Conservation (phyloP, 2,329 filamentous ascomycete genomes). For the Arthrobotrys sinensis region DNA sequence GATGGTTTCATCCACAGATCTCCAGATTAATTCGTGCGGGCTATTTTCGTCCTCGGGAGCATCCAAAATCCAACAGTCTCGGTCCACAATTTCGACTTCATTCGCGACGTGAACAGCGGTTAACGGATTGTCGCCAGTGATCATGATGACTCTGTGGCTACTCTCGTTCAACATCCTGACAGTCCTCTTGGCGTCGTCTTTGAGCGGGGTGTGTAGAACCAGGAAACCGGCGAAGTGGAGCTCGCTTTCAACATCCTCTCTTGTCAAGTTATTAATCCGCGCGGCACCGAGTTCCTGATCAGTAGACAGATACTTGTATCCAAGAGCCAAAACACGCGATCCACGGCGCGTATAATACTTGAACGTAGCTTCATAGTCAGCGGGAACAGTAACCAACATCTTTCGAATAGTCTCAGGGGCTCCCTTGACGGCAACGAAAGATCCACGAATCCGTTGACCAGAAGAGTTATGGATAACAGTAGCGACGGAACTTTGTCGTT, state of each 20-base stretch:
- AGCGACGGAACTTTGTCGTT: conserved; percentile 94
- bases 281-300: conserved; percentile 85
- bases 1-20: conserved; percentile 90
- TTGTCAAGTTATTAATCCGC: conserved; percentile 93
- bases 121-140: conserved; percentile 96
- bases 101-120: conserved; percentile 96
- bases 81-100: conserved; percentile 97
- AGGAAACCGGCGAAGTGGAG: conserved; percentile 94
- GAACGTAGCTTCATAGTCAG: conserved; percentile 96
- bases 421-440: conserved; percentile 95
- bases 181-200: conserved; percentile 93
- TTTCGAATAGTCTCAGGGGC: conserved; percentile 96
- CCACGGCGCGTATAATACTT: conserved; percentile 98
- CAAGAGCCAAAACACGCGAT: conserved; percentile 91
- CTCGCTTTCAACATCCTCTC: conserved; percentile 88
- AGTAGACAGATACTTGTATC: conserved; percentile 89
- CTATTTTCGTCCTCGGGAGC: conserved; percentile 90
- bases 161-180: conserved; percentile 99
- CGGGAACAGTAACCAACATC: conserved; percentile 86
- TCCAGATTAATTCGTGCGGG: conserved; percentile 87
- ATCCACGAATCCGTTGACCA: conserved; percentile 83
- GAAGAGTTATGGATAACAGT: conserved; percentile 82
- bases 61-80: conserved; percentile 93
- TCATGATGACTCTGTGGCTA: conserved; percentile 98
- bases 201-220: conserved; percentile 93